These are phyloP conservation scores for Nicotiana tomentosiformis DNA, from an alignment of 257 asterid genomes.

Conservation along the genomic window DNA sequence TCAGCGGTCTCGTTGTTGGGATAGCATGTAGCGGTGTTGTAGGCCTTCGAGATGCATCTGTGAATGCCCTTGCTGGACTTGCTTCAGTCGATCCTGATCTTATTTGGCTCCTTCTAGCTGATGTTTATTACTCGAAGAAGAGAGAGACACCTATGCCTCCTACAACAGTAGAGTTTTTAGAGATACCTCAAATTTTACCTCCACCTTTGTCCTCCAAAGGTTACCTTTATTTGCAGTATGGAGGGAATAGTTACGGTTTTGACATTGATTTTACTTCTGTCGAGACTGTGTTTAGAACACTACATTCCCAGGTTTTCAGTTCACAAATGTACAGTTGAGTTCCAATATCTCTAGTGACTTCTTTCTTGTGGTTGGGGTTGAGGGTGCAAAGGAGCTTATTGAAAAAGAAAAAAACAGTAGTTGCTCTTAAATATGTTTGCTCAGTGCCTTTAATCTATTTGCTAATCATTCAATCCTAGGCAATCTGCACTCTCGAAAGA, in stretches of 20 bases:
- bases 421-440: too few species aligned
- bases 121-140: constrained; percentile 71
- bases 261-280: constrained; percentile 66
- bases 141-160: constrained; percentile 45
- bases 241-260: constrained; percentile 84
- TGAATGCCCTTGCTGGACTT: constrained; percentile 63
- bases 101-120: constrained; percentile 87
- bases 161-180: constrained; percentile 40
- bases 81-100: constrained; percentile 78
- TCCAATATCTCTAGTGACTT: neutral
- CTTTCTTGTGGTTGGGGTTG: neutral
- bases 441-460: too few species aligned
- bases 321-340: constrained; percentile 30
- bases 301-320: constrained; percentile 32
- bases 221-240: constrained; percentile 63
- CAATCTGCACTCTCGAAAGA: neutral
- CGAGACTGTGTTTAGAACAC: constrained; percentile 42
- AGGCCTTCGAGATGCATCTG: constrained; percentile 69
- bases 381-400: neutral
- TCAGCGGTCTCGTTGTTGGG: constrained; percentile 70
- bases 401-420: neutral
- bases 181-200: constrained; percentile 46
- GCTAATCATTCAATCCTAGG: neutral
- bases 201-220: constrained; percentile 52
- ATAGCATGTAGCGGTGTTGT: constrained; percentile 76